phyloP scores from a whole-genome alignment of 805 yeast genomes.

The Lachancea lanzarotensis region DNA sequence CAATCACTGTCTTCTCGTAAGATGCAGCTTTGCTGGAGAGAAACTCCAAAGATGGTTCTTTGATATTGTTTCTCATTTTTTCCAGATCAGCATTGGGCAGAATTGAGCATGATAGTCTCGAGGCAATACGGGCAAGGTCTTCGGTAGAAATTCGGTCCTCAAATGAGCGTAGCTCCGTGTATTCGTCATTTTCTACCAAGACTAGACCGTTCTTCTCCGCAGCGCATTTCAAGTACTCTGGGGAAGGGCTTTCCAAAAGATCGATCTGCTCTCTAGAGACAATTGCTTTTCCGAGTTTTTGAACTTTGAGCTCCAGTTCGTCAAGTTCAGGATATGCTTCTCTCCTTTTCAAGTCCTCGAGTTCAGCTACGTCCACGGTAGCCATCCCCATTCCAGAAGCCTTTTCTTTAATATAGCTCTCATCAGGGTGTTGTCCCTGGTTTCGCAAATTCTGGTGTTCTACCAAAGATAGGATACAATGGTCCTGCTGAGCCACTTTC shows the following conservation, averaged over 20 bases:
- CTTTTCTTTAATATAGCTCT: conserved; percentile 31
- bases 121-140: background rate
- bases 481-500: conserved; percentile 9
- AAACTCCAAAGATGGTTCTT: conserved; percentile 12
- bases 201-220: background rate
- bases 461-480: background rate
- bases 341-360: conserved; percentile 1
- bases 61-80: conserved; percentile 4
- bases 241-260: background rate
- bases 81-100: conserved; percentile 1
- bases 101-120: background rate
- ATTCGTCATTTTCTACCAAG: conserved; percentile 1
- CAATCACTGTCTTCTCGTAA: conserved; percentile 13
- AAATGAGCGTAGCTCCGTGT: background rate
- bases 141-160: background rate
- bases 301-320: background rate
- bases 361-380: background rate
- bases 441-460: background rate
- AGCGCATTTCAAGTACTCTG: background rate
- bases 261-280: background rate
- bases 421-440: background rate
- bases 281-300: background rate
- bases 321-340: background rate
- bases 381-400: conserved; percentile 17
- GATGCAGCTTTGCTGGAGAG: conserved; percentile 11